A percentile compares a stretch with the other conserved stretches of the same genome.
Evolutionary conservation across 2,329 filamentous ascomycete genomes (phyloP).

Genomic region (Sporothrix protearum): DNA sequence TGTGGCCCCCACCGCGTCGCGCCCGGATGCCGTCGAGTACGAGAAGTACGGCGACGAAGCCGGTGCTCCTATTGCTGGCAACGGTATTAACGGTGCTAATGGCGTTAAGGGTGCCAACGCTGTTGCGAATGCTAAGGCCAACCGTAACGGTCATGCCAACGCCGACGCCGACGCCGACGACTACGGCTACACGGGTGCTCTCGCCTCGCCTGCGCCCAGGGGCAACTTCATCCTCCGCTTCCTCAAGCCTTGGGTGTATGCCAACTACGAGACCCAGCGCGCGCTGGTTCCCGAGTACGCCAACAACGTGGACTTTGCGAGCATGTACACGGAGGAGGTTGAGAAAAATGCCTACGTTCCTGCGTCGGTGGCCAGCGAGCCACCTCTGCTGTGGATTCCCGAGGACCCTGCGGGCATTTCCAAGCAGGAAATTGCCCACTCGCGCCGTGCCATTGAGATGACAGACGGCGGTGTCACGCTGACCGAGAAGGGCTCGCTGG

Average conservation of each 20-base stretch:
- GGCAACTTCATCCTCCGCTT: constrained; percentile 63
- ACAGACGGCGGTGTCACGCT: constrained; percentile 73
- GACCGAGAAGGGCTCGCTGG: constrained; percentile 60
- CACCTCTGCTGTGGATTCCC: constrained; percentile 81
- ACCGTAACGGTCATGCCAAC: no score
- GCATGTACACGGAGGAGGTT: constrained; percentile 58
- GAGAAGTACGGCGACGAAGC: constrained; percentile 30
- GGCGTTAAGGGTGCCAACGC: background rate
- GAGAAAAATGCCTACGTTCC: constrained; percentile 70
- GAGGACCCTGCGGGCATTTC: constrained; percentile 70
- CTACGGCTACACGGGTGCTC: constrained; percentile 28
- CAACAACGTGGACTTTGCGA: constrained; percentile 41
- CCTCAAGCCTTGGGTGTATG: constrained; percentile 73
- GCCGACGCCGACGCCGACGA: background rate
- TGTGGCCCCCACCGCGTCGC: background rate
- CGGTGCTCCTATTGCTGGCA: constrained; percentile 20
- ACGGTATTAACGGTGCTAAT: background rate
- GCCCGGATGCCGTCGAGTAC: background rate
- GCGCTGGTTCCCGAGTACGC: constrained; percentile 61
- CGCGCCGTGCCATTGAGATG: constrained; percentile 67
- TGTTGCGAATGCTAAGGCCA: background rate
- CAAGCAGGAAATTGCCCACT: constrained; percentile 71
- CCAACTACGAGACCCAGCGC: constrained; percentile 68
- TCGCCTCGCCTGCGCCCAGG: constrained; percentile 41
- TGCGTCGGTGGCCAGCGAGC: constrained; percentile 60